These are phyloP conservation scores for Colletotrichum paranaense DNA, from an alignment of 2,329 filamentous ascomycete genomes.

Conservation along the genomic window DNA sequence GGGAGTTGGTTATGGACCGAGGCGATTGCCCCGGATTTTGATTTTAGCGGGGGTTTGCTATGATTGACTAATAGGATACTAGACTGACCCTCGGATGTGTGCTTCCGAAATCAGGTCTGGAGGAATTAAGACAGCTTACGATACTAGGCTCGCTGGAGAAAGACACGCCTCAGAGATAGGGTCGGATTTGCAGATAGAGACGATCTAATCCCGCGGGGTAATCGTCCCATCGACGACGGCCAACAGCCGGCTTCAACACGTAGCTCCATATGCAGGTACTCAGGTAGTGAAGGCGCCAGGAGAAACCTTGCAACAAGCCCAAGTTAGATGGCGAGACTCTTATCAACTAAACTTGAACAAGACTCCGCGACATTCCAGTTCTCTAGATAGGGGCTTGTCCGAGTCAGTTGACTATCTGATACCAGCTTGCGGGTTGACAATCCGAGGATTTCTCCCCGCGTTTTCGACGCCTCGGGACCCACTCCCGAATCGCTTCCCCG, in stretches of 20 bases:
- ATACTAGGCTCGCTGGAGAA: background rate
- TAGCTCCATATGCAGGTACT: too few species aligned
- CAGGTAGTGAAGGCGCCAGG: background rate
- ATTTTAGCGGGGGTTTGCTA: background rate
- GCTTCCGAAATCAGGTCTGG: background rate
- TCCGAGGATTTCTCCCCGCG: constrained; percentile 11
- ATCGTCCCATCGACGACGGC: too few species aligned
- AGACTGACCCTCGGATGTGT: background rate
- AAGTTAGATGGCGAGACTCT: background rate
- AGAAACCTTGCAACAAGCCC: background rate
- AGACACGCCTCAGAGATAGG: too few species aligned
- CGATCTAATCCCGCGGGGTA: background rate
- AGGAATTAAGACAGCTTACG: background rate
- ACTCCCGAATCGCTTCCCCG: constrained; percentile 11
- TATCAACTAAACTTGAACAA: background rate
- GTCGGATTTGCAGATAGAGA: background rate
- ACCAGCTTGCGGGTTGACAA: background rate
- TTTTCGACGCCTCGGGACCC: constrained; percentile 13
- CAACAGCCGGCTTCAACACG: too few species aligned
- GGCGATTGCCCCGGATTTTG: background rate
- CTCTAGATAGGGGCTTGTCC: constrained; percentile 5
- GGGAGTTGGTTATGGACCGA: constrained; percentile 8
- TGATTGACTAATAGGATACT: background rate
- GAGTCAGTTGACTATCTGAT: constrained; percentile 5
- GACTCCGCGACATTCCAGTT: background rate